These are phyloP conservation scores for Plenodomus tracheiphilus DNA, from an alignment of 2,329 filamentous ascomycete species.

Conservation along the genomic window DNA sequence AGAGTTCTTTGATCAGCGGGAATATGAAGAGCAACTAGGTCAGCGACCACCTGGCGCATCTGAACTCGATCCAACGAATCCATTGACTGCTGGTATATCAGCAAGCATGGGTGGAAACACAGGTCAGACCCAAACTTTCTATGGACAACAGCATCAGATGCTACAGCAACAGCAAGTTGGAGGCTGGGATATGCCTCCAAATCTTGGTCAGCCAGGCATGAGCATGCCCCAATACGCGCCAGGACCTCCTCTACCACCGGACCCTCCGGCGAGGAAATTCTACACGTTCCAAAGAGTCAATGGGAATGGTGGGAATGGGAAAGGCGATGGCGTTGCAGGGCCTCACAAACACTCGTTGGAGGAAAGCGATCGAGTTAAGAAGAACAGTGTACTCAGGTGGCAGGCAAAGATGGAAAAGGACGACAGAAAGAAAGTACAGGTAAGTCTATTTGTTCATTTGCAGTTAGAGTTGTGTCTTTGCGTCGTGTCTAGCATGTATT, in stretches of 20 bases:
- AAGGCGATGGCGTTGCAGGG: constrained; percentile 68
- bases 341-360: constrained; percentile 75
- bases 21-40: constrained; percentile 40
- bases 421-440: constrained; percentile 57
- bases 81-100: constrained; percentile 6
- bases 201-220: constrained; percentile 16
- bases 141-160: constrained; percentile 19
- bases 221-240: constrained; percentile 19
- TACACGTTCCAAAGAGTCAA: constrained; percentile 80
- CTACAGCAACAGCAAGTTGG: constrained; percentile 15
- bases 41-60: constrained; percentile 25
- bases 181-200: constrained; percentile 31
- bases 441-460: constrained; percentile 16
- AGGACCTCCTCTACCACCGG: constrained; percentile 5
- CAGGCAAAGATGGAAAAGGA: constrained; percentile 68
- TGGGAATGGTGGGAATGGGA: constrained; percentile 73
- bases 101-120: constrained; percentile 2
- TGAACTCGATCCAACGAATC: constrained; percentile 9
- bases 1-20: constrained; percentile 68
- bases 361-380: constrained; percentile 79
- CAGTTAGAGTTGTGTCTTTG: background rate
- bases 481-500: background rate
- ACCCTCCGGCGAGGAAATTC: constrained; percentile 30
- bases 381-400: constrained; percentile 73
- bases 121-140: constrained; percentile 25